A percentile compares a stretch with the other conserved stretches of the same genome.
Evolutionary conservation across 129 eudicot species (phyloP).

Genomic region (Flaveria linearis): DNA sequence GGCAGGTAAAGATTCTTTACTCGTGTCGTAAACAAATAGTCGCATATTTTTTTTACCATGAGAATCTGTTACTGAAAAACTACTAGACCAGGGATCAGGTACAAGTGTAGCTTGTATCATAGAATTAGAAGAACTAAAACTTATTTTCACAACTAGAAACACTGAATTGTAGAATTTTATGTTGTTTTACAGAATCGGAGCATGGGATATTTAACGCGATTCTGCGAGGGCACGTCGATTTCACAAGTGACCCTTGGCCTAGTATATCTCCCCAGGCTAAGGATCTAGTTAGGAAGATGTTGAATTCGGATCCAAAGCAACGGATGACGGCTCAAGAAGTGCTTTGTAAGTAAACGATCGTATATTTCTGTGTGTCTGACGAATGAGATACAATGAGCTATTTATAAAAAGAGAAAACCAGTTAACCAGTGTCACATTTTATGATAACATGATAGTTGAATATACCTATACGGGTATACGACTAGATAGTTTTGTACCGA

Average conservation of each 20-base stretch:
- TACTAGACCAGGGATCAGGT: too few relatives aligned
- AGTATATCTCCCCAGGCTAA: constrained; percentile 64
- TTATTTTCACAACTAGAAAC: not conserved
- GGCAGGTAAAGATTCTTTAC: constrained; percentile 59
- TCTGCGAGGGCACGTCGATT: constrained; percentile 63
- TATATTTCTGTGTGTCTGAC: not conserved
- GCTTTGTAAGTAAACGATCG: constrained; percentile 47
- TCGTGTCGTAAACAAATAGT: not conserved
- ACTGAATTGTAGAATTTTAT: not conserved
- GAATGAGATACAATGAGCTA: not conserved
- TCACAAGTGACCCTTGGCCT: constrained; percentile 78
- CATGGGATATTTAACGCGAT: constrained; percentile 77
- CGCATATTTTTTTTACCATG: too few relatives aligned
- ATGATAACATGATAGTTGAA: too few relatives aligned
- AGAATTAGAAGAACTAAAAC: not conserved
- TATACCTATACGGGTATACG: not conserved
- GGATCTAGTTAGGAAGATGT: constrained; percentile 76
- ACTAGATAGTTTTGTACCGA: not conserved
- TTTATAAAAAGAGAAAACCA: too few relatives aligned
- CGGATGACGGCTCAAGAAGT: constrained; percentile 75
- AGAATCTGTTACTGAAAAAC: too few relatives aligned
- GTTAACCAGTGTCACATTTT: too few relatives aligned
- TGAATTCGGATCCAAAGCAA: constrained; percentile 71
- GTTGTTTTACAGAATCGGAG: constrained; percentile 60
- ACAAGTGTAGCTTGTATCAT: not conserved